phyloP scores from a whole-genome alignment of 768 basidiomycete genomes.

The Pulveroboletus sp. region DNA sequence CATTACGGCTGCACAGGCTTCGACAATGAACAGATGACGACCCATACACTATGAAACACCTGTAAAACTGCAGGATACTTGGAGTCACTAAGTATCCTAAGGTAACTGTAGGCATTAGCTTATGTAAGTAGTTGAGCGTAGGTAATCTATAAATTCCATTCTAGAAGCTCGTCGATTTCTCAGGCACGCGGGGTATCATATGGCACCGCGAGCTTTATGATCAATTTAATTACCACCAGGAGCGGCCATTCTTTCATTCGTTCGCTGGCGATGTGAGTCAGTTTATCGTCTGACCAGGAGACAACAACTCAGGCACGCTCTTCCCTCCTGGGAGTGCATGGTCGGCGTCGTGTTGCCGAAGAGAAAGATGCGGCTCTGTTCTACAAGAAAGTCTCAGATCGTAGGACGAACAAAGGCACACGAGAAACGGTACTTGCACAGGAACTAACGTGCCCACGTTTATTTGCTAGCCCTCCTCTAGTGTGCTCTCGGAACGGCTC shows the following conservation, averaged over 20 bases:
- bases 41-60: too few relatives aligned
- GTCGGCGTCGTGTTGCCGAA: slow-evolving; percentile 88
- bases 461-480: slow-evolving; percentile 22
- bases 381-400: slow-evolving; percentile 74
- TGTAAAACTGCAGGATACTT: too few relatives aligned
- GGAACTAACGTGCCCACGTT: slow-evolving; percentile 3
- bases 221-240: slow-evolving; percentile 74
- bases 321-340: slow-evolving; percentile 67
- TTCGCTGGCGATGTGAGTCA: slow-evolving; percentile 87
- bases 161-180: slow-evolving; percentile 80
- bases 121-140: too few relatives aligned
- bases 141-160: too few relatives aligned
- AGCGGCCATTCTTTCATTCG: slow-evolving; percentile 88
- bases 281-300: background rate
- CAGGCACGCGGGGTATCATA: slow-evolving; percentile 78
- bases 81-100: too few relatives aligned
- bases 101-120: too few relatives aligned
- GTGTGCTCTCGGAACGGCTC: too few relatives aligned
- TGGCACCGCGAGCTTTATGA: slow-evolving; percentile 94
- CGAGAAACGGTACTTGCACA: background rate
- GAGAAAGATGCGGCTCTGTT: slow-evolving; percentile 81
- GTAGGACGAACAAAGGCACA: slow-evolving; percentile 59
- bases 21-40: slow-evolving; percentile 25
- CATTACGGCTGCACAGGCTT: slow-evolving; percentile 17
- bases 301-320: background rate